These are phyloP conservation scores for Mayamaea pseudoterrestris DNA, from an alignment of 108 stramenopile genomes.

Conservation along the genomic window DNA sequence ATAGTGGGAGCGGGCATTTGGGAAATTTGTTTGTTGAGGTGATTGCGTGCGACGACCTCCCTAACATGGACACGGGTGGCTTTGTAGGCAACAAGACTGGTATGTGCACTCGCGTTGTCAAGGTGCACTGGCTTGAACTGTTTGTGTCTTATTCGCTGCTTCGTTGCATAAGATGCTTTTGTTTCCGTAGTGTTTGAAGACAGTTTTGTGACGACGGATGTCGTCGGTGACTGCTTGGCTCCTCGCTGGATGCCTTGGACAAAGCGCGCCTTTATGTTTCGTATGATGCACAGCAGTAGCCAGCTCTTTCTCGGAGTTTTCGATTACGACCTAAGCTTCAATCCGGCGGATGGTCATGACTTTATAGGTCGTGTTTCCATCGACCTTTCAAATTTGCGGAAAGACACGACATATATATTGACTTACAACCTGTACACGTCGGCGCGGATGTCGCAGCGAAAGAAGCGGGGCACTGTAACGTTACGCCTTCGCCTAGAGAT, in stretches of 20 bases:
- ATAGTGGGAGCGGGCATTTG: slow-evolving; percentile 37
- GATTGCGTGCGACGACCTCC: slow-evolving; percentile 52
- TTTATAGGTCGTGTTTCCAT: slow-evolving; percentile 61
- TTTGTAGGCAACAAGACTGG: neutral
- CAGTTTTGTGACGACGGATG: slow-evolving; percentile 51
- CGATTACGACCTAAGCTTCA: slow-evolving; percentile 46
- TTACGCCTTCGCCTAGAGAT: slow-evolving; percentile 46
- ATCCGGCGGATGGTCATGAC: slow-evolving; percentile 41
- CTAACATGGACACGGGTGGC: slow-evolving; percentile 45
- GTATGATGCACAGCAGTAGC: slow-evolving; percentile 54
- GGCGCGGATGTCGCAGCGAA: slow-evolving; percentile 14
- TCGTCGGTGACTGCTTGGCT: slow-evolving; percentile 54
- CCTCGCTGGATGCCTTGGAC: slow-evolving; percentile 76
- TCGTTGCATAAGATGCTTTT: slow-evolving; percentile 59
- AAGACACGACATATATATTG: slow-evolving; percentile 43
- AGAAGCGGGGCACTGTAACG: slow-evolving; percentile 21
- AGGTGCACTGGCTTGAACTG: too few species aligned
- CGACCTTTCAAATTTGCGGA: slow-evolving; percentile 49
- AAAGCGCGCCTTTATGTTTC: slow-evolving; percentile 58
- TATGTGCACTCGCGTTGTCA: too few species aligned
- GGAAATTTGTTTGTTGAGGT: slow-evolving; percentile 59
- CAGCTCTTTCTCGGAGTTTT: slow-evolving; percentile 57
- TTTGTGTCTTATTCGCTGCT: too few species aligned
- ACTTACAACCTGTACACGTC: slow-evolving; percentile 43
- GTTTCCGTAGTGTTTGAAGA: slow-evolving; percentile 63